A percentile compares a stretch with the other conserved stretches of the same genome.
phyloP scores from a whole-genome alignment of 176 grass and related monocot genomes.

The Rhynchospora tenuis region DNA sequence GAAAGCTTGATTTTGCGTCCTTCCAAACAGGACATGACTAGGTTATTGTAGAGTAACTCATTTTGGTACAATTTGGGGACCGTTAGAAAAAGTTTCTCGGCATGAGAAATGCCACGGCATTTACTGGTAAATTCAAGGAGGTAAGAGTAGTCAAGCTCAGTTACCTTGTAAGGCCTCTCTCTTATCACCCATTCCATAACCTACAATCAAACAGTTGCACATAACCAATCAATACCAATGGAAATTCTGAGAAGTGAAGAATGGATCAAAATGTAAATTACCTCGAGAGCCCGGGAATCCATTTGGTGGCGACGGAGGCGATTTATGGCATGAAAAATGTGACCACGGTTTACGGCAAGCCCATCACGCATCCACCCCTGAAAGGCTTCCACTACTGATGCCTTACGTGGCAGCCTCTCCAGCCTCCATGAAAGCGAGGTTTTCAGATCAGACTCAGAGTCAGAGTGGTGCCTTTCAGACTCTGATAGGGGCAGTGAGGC shows the following conservation, averaged over 20 bases:
- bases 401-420: slow-evolving; percentile 42
- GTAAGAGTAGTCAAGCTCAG: slow-evolving; percentile 84
- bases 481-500: neutral
- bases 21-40: slow-evolving; percentile 74
- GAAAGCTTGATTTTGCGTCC: slow-evolving; percentile 68
- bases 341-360: slow-evolving; percentile 56
- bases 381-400: slow-evolving; percentile 59
- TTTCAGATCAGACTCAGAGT: neutral
- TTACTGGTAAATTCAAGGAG: slow-evolving; percentile 90
- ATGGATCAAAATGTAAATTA: neutral
- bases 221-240: neutral
- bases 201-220: slow-evolving; percentile 26
- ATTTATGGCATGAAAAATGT: slow-evolving; percentile 77
- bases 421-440: slow-evolving; percentile 49
- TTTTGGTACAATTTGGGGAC: slow-evolving; percentile 61
- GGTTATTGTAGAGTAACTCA: slow-evolving; percentile 88
- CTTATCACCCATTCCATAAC: slow-evolving; percentile 97
- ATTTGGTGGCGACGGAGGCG: slow-evolving; percentile 54
- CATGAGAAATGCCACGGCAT: slow-evolving; percentile 67
- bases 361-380: slow-evolving; percentile 77
- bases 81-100: slow-evolving; percentile 75
- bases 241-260: neutral
- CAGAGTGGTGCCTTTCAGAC: neutral
- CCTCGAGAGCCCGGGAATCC: slow-evolving; percentile 66
- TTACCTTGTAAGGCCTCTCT: slow-evolving; percentile 89